Percentiles rank a stretch among this genome's conserved stretches.
Evolutionary conservation across 192 early-diverging fungal genomes (phyloP).

Genomic region (Coemansia erecta): DNA sequence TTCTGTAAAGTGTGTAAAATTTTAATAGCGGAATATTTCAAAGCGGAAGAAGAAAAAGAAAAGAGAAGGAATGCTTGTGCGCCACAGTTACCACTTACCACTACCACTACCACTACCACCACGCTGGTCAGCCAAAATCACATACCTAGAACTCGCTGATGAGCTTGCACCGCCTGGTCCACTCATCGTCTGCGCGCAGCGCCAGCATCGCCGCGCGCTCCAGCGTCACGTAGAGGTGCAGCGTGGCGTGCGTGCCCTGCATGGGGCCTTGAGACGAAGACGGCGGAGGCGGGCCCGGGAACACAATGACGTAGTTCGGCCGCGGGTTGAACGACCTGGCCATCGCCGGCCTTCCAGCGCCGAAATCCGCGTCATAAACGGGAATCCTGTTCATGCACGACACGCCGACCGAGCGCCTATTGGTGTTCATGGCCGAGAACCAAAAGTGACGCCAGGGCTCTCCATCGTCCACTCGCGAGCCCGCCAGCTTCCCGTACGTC

Average conservation of each 20-base stretch:
- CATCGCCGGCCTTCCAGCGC: constrained; percentile 35
- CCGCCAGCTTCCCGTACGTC: constrained; percentile 15
- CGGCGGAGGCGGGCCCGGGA: constrained; percentile 31
- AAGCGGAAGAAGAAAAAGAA: no score
- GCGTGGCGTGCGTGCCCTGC: constrained; percentile 5
- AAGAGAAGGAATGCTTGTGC: constrained; percentile 2
- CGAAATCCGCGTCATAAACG: constrained; percentile 43
- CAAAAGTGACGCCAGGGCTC: constrained; percentile 49
- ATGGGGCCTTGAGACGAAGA: not conserved
- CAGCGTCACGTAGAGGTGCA: constrained; percentile 45
- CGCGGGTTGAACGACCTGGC: constrained; percentile 43
- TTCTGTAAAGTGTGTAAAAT: no score
- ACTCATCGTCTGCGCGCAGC: constrained; percentile 20
- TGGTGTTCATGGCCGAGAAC: constrained; percentile 42
- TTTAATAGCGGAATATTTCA: no score
- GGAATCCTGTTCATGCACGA: constrained; percentile 49
- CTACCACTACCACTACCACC: no score
- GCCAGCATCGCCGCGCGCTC: constrained; percentile 36
- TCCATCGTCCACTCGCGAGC: constrained; percentile 12
- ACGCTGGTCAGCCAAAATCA: no score
- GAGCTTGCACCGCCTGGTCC: constrained; percentile 22
- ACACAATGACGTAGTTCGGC: constrained; percentile 45
- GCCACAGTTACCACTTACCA: no score
- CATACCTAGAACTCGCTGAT: constrained; percentile 25
- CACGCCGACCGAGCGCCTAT: constrained; percentile 21